Evolutionary conservation across 176 grass and related monocot genomes (phyloP), one percentile per base, ranked within the genome.

Genomic region (Musa schizocarpa): DNA sequence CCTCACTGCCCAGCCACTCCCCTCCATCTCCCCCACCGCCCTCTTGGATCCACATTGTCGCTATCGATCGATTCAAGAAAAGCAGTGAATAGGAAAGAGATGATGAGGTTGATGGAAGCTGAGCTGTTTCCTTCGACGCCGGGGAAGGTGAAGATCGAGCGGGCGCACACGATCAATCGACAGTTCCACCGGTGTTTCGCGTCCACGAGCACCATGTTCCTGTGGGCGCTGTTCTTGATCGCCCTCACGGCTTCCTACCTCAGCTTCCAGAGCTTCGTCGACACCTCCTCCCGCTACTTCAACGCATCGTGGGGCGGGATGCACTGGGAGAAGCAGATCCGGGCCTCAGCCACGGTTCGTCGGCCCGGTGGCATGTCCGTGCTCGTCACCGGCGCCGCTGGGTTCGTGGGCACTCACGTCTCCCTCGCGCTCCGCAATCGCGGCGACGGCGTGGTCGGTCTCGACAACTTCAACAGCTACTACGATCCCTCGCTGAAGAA

Each of bases 211-310:
- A 61, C 57, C 14, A 61, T 61, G 57, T 61, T 61, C 57, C 17
- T 61, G 17, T 61, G 57, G 57, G 57, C 57, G 17, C 17, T 61
- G 17, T 61, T 61, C 57, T 61, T 61, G 57, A 61, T 61, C 17
- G 57, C 57, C 17, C 57, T 61, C 57, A 61, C 57, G 57, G 57
- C 57, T 14, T 61, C 57, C 17, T 61, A 61, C n/a, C 57, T 61
- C 57, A 61, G 57, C 57, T n/a, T 61, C 57, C 57, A 61, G 57
- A 61, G 57, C 57, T 61, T 61, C 57, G 57, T 61, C 57, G 57
- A 61, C n/a, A 19, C 57, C 7, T 61, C 57, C 17, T 61, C 57
- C 57, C 57, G 17, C 17, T 61, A 61, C 9, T 61, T 61, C 7
- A 43, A 43, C 34, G 17, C 57, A 12, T 61, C 57, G 57, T 61